A percentile compares a stretch with the other conserved stretches of the same genome.
Conservation (phyloP, 805 yeast genomes). For the Yamadazyma kitorensis region DNA sequence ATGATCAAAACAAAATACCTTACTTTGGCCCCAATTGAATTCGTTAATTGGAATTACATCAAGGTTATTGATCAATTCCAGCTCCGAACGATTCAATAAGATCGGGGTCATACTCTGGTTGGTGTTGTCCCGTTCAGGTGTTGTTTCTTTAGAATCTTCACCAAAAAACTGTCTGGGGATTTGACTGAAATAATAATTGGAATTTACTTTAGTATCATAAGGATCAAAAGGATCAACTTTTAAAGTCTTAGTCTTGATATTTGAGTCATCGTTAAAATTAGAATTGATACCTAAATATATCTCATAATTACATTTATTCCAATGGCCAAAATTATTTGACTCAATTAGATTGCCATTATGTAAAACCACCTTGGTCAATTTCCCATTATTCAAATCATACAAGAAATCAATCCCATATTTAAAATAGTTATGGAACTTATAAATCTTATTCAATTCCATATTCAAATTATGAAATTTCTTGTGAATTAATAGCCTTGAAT, state of each 20-base stretch:
- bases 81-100: slow-evolving; percentile 35
- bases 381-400: slow-evolving; percentile 41
- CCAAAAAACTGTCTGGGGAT: slow-evolving; percentile 23
- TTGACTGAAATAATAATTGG: slow-evolving; percentile 30
- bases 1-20: slow-evolving; percentile 36
- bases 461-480: slow-evolving; percentile 11
- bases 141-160: slow-evolving; percentile 1
- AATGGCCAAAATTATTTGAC: slow-evolving; percentile 51
- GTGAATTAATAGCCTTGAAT: slow-evolving; percentile 42
- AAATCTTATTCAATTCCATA: slow-evolving; percentile 13
- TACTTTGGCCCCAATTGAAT: slow-evolving; percentile 43
- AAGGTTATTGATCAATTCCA: slow-evolving; percentile 33
- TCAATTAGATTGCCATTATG: slow-evolving; percentile 53
- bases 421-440: slow-evolving; percentile 56
- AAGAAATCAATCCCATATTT: slow-evolving; percentile 52
- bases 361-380: slow-evolving; percentile 44
- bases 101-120: slow-evolving; percentile 23
- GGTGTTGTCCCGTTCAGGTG: not conserved
- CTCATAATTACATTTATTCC: slow-evolving; percentile 50
- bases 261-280: too few relatives aligned
- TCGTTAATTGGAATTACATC: slow-evolving; percentile 13
- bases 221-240: slow-evolving; percentile 7
- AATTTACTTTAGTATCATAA: slow-evolving; percentile 10
- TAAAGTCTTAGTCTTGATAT: slow-evolving; percentile 1
- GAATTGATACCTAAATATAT: slow-evolving; percentile 14